These are phyloP conservation scores for Clathrospora elynae DNA, from an alignment of 2,329 filamentous ascomycete genomes.

Conservation along the genomic window DNA sequence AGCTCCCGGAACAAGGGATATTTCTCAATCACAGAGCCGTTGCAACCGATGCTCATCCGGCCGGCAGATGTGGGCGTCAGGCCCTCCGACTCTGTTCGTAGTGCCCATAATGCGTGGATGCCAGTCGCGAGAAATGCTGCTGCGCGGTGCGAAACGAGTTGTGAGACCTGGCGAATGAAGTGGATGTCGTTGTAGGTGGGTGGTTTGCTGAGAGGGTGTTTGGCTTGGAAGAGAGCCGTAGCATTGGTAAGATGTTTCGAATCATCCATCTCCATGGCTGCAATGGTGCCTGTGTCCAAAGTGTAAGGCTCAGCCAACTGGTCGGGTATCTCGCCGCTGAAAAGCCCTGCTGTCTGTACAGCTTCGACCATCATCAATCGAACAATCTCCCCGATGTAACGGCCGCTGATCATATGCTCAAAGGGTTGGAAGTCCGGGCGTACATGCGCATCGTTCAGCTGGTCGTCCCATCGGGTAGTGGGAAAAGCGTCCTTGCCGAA, in stretches of 20 bases:
- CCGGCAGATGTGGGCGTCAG: constrained; percentile 43
- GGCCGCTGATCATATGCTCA: constrained; percentile 67
- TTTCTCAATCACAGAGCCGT: constrained; percentile 78
- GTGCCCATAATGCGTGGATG: constrained; percentile 65
- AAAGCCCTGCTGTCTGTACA: constrained; percentile 60
- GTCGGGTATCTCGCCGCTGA: constrained; percentile 62
- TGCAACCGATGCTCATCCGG: constrained; percentile 68
- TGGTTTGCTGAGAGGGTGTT: constrained; percentile 55
- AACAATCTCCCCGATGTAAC: constrained; percentile 68
- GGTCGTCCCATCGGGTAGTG: constrained; percentile 65
- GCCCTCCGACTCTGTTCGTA: constrained; percentile 59
- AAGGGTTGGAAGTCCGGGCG: constrained; percentile 68
- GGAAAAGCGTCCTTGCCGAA: constrained; percentile 65
- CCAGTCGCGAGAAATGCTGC: constrained; percentile 67
- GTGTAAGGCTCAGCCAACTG: constrained; percentile 62
- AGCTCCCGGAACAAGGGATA: constrained; percentile 70
- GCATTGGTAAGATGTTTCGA: constrained; percentile 48
- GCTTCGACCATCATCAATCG: constrained; percentile 66
- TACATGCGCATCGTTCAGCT: constrained; percentile 61
- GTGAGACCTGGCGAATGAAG: constrained; percentile 60
- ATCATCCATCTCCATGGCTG: constrained; percentile 60
- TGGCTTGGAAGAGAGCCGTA: constrained; percentile 56
- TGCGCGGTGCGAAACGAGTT: constrained; percentile 62
- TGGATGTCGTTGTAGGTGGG: constrained; percentile 57
- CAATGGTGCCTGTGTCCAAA: constrained; percentile 64